Evolutionary conservation across 441 rosid species (phyloP).

Genomic region (Pelargonium myrrhifolium): DNA sequence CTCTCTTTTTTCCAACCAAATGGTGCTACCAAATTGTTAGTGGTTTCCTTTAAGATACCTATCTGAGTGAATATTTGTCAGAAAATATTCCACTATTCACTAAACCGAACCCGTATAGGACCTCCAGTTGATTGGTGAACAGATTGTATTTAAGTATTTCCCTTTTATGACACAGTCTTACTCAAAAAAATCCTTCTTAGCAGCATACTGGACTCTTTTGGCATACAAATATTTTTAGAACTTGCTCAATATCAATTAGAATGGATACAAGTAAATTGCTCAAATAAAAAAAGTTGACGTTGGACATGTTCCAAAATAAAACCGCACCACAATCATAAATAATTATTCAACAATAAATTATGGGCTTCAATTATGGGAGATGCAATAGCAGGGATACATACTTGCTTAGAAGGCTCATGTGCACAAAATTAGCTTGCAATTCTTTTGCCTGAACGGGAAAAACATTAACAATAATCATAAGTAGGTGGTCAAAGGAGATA

Average conservation of each 20-base stretch:
- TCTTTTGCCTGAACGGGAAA: constrained; percentile 59
- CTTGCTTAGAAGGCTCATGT: constrained; percentile 75
- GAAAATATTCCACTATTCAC: too few species aligned
- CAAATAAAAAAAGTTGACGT: background rate
- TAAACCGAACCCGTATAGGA: too few species aligned
- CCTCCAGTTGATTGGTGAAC: too few species aligned
- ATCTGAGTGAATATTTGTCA: too few species aligned
- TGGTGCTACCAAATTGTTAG: too few species aligned
- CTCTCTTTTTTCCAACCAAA: too few species aligned
- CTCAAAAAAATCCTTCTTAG: too few species aligned
- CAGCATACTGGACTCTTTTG: background rate
- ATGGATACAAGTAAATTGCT: background rate
- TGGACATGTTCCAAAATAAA: background rate
- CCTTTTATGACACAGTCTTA: too few species aligned
- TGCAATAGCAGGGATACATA: constrained; percentile 26
- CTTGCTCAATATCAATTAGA: background rate
- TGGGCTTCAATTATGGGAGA: background rate
- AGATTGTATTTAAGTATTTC: too few species aligned
- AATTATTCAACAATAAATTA: background rate
- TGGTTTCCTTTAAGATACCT: too few species aligned
- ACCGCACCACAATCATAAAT: background rate
- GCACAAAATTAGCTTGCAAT: constrained; percentile 71
- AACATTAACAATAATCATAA: constrained; percentile 15
- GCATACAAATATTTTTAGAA: background rate
- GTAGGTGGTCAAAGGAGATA: constrained; percentile 9